Evolutionary conservation across 129 eudicot genomes (phyloP), one percentile per base, ranked within the genome.

Genomic region (Lactuca saligna): DNA sequence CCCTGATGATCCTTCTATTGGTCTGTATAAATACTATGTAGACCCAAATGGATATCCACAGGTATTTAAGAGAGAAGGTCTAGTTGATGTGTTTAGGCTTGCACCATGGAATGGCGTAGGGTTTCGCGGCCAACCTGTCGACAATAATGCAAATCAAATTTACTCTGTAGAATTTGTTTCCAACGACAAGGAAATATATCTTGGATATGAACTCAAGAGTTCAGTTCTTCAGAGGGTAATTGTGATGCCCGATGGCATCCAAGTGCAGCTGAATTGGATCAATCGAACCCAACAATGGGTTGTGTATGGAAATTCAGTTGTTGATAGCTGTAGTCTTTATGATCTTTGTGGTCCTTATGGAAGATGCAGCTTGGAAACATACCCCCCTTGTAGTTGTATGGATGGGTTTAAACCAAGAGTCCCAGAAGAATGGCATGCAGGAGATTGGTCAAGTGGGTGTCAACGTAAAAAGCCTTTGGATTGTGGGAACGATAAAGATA

Each of bases 21-120:
- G 83, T 13, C 1, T 49, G 50, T 79, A 57, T 56, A 39, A 32
- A 4, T 3, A 51, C 13, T 15, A 5, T 3, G 13, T 39, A 12
- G 79, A 79, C 63, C 25, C 63, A 31, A 50, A 48, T 38, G 59
- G 75, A 38, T 63, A 58, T 51, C 75, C 78, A 25, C 78, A 78
- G 33, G 11, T 51, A 7, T 61, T 78, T 33, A 48, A 20, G 3
- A 31, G 65, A 42, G 58, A 39, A 8, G 70, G 29, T 56, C 7
- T 4, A 7, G 31, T 7, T 55, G 11, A 17, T 4, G 0, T 20
- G 9, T 69, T 55, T 3, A 73, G 82, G 41, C 37, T 32, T 3
- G 86, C 80, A 9, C 82, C 82, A 1, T 82, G 86, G 86, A 82
- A 82, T 48, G 86, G 82, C 29, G 41, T 77, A 0, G 51, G 73